phyloP scores from a whole-genome alignment of 768 basidiomycete species.

The Tylopilus felleus region DNA sequence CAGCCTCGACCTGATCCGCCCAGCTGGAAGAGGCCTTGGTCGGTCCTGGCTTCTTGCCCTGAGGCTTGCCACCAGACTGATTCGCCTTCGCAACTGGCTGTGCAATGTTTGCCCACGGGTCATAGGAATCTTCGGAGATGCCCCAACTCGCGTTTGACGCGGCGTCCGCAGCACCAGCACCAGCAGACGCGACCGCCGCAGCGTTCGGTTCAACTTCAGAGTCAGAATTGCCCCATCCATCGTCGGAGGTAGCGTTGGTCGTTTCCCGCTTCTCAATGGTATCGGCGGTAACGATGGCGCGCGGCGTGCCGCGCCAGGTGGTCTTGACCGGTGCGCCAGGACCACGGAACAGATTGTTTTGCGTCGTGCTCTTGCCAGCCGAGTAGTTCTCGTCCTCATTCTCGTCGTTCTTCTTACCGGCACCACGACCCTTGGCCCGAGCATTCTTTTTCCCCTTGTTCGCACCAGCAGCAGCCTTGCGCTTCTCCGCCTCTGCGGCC shows the following conservation, averaged over 20 bases:
- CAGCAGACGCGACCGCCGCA: not conserved
- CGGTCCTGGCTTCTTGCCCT: constrained; percentile 8
- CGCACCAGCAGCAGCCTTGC: constrained; percentile 8
- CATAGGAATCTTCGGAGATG: constrained; percentile 13
- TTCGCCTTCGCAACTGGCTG: constrained; percentile 9
- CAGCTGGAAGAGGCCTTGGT: constrained; percentile 11
- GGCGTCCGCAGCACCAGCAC: not conserved
- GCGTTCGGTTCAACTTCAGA: constrained; percentile 10
- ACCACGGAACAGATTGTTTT: constrained; percentile 24
- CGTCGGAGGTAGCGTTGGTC: constrained; percentile 2
- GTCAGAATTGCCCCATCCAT: constrained; percentile 23
- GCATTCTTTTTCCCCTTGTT: constrained; percentile 23
- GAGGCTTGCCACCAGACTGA: not conserved
- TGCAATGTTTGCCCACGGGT: constrained; percentile 21
- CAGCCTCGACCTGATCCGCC: constrained; percentile 29
- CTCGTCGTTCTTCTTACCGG: constrained; percentile 8
- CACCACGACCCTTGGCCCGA: constrained; percentile 10
- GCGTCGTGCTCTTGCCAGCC: not conserved
- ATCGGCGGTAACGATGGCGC: constrained; percentile 25
- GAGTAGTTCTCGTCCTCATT: constrained; percentile 1
- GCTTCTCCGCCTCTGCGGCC: constrained; percentile 18
- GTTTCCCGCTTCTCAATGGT: constrained; percentile 24
- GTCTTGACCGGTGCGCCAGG: constrained; percentile 31
- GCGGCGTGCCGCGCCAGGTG: constrained; percentile 29
- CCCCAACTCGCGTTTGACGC: constrained; percentile 24